phyloP scores from a whole-genome alignment of 2,329 filamentous ascomycete species.

The Sporothrix schenckii region DNA sequence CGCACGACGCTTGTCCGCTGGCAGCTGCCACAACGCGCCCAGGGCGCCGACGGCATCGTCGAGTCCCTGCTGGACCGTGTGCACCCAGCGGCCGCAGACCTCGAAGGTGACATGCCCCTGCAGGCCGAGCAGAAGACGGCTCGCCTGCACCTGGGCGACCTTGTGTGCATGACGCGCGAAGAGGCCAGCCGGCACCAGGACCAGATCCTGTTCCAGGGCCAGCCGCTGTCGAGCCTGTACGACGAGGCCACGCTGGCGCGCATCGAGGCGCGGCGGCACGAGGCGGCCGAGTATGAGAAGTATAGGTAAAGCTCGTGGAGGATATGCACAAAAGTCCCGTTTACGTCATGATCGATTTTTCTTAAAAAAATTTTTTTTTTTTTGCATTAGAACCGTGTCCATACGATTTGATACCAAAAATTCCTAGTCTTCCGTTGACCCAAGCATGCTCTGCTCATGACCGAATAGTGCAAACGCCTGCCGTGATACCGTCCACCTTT shows the following conservation, averaged over 20 bases:
- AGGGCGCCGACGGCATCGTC: constrained; percentile 48
- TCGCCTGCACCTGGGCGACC: constrained; percentile 66
- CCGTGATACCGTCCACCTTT: neutral
- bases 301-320: neutral
- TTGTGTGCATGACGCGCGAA: constrained; percentile 93
- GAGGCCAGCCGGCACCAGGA: constrained; percentile 80
- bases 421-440: neutral
- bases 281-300: constrained; percentile 65
- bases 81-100: constrained; percentile 47
- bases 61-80: constrained; percentile 44
- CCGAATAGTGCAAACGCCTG: neutral
- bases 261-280: constrained; percentile 67
- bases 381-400: constrained; percentile 1
- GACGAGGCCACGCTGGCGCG: constrained; percentile 65
- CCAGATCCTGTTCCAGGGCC: constrained; percentile 71
- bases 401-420: constrained; percentile 16
- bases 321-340: neutral
- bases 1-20: constrained; percentile 80
- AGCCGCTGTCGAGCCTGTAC: constrained; percentile 73
- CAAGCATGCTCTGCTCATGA: neutral
- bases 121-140: constrained; percentile 73
- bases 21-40: constrained; percentile 47
- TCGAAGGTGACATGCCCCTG: constrained; percentile 27
- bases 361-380: neutral
- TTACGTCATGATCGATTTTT: neutral